Evolutionary conservation across 768 basidiomycete species (phyloP).

Genomic region (Kwoniella mangroviensis): DNA sequence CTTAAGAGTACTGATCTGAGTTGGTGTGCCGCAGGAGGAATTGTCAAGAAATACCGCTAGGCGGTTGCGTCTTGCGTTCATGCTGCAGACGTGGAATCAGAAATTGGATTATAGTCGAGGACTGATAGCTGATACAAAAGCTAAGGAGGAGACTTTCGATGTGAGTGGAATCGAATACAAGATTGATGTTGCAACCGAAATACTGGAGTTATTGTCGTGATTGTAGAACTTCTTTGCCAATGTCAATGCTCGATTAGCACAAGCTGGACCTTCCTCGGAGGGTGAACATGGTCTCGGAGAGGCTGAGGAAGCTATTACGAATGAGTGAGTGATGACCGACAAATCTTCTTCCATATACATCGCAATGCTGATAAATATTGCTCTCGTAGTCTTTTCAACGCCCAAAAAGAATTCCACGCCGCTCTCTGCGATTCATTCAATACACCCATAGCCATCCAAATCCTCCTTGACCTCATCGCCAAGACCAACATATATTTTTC

Average conservation of each 20-base stretch:
- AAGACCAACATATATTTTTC: conserved; percentile 82
- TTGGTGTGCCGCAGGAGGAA: too few species aligned
- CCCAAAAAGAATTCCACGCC: conserved; percentile 76
- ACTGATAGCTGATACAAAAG: conserved; percentile 80
- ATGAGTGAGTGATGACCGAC: conserved; percentile 61
- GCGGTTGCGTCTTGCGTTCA: conserved; percentile 87
- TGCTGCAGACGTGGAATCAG: conserved; percentile 87
- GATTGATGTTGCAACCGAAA: too few species aligned
- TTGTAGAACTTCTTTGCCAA: conserved; percentile 89
- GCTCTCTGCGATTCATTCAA: conserved; percentile 98
- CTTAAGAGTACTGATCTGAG: too few species aligned
- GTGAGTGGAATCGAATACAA: conserved; percentile 61
- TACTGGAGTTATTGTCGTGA: background rate
- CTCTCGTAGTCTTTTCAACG: conserved; percentile 68
- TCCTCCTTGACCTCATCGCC: conserved; percentile 79
- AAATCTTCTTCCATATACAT: background rate
- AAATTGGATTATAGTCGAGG: conserved; percentile 94
- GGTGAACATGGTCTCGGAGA: conserved; percentile 59
- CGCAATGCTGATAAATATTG: background rate
- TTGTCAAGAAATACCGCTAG: conserved; percentile 79
- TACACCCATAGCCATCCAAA: conserved; percentile 78
- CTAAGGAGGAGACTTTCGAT: conserved; percentile 80
- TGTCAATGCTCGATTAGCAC: conserved; percentile 77
- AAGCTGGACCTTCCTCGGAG: conserved; percentile 58
- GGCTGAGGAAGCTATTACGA: conserved; percentile 71